Conservation (phyloP, 169 alveolate species). For the Pseudocohnilembus persalinus region DNA sequence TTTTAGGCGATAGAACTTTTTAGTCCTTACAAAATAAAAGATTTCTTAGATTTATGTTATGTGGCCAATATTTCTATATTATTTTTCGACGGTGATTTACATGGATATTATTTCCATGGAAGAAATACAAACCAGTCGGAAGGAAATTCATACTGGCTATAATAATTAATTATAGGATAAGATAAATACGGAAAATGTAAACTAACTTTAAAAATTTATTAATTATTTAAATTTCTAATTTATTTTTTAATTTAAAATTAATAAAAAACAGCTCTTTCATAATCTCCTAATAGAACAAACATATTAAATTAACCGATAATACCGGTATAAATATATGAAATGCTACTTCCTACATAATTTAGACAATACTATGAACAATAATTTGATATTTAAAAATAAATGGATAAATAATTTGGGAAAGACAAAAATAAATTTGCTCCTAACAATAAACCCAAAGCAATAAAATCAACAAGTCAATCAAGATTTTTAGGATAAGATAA, state of each 20-base stretch:
- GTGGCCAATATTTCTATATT: constrained; percentile 55
- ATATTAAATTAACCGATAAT: too few species aligned
- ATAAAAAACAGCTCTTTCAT: background rate
- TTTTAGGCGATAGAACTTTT: constrained; percentile 13
- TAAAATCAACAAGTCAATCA: too few species aligned
- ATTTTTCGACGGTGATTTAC: constrained; percentile 63
- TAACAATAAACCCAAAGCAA: too few species aligned
- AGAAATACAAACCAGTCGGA: background rate
- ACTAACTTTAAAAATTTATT: too few species aligned
- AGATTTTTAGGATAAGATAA: too few species aligned
- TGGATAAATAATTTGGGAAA: too few species aligned
- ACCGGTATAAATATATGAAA: background rate
- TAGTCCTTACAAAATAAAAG: constrained; percentile 19
- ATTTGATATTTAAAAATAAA: too few species aligned
- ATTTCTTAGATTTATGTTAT: constrained; percentile 68
- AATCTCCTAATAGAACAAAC: background rate
- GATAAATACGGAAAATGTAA: too few species aligned
- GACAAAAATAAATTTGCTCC: too few species aligned
- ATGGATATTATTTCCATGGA: constrained; percentile 80
- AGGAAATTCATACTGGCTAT: background rate
- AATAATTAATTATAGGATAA: too few species aligned
- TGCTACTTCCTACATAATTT: background rate
- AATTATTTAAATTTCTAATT: too few species aligned
- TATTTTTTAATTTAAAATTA: too few species aligned
- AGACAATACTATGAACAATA: background rate